A percentile compares a stretch with the other conserved stretches of the same genome.
Conservation (phyloP, 192 early-diverging fungal species). For the Coemansia sp. region DNA sequence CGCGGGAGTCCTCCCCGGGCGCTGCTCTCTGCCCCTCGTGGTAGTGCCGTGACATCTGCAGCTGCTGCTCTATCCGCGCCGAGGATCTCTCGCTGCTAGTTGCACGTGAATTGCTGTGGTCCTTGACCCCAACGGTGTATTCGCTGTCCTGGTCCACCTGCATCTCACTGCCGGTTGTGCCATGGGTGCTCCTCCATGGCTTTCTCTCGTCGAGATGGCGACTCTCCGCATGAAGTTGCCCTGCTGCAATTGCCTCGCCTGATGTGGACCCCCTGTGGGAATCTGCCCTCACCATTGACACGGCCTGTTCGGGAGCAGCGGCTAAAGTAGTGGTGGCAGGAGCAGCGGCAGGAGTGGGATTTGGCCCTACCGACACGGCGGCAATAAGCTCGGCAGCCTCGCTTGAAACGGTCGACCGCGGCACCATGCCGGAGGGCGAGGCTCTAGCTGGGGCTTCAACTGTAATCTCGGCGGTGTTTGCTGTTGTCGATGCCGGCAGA, state of each 20-base stretch:
- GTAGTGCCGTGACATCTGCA: neutral
- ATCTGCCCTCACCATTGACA: too few relatives aligned
- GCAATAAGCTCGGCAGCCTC: conserved; percentile 2
- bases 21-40: neutral
- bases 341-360: neutral
- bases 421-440: too few relatives aligned
- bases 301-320: too few relatives aligned
- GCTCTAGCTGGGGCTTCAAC: neutral
- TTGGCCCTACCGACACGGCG: neutral
- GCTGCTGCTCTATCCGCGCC: neutral
- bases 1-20: neutral
- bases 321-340: too few relatives aligned
- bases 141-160: conserved; percentile 13
- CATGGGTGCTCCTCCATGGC: neutral
- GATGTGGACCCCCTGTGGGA: too few relatives aligned
- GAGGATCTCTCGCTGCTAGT: neutral
- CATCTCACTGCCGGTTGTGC: conserved; percentile 2
- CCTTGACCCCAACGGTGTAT: neutral
- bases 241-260: too few relatives aligned
- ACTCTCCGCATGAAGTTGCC: too few relatives aligned
- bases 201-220: too few relatives aligned
- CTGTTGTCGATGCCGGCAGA: conserved; percentile 8
- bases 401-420: too few relatives aligned
- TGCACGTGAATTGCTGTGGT: neutral
- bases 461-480: neutral